Evolutionary conservation across 768 basidiomycete genomes (phyloP), one percentile per base, ranked within the genome.

Genomic region (Lactifluus hygrophoroides): DNA sequence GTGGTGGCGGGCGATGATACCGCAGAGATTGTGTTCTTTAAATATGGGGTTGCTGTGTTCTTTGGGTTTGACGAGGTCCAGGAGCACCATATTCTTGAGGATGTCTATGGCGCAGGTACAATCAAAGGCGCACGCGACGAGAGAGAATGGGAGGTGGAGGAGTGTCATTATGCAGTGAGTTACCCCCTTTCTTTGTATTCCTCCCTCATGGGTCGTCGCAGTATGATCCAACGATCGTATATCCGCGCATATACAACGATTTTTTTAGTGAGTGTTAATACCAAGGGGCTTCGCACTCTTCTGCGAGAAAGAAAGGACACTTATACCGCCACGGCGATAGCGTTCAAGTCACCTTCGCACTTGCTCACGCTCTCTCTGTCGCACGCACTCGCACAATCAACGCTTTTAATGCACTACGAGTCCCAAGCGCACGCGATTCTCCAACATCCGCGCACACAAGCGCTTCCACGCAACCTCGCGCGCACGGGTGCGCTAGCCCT

Each of bases 181-280:
- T 11, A 14, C 2, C 16, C 5, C 14, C 6, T 17, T 21, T 10
- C 16, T 37, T 28, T 34, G 51, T 4, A n/a, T 35, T 4, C 40
- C 9, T 35, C 25, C 17, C 1, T 23, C 45, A 30, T 19, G 2
- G 1, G 13, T 37, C 27, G 9, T 35, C 8, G 2, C 60, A 90
- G 90, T 88, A 93, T 67, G 94, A 97, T 66, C 80, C 87, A 3
- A 72, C 83, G 54, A 91, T 94, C 10, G 77, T 82, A 0, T 92
- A 87, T 65, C 94, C 94, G 16, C 81, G 94, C 46, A 94, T 97
- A 63, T 96, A 90, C 74, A 95, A 97, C 61, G 94, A 95, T 70
- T 90, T 94, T 73, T 95, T 94, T 73, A 94, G 93, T 94, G 67
- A 64, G 87, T 77, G 3, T 11, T 19, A 3, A 2, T 10, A 27